These are phyloP conservation scores for Bisporella sp. DNA, from an alignment of 2,329 filamentous ascomycete genomes.

Conservation along the genomic window DNA sequence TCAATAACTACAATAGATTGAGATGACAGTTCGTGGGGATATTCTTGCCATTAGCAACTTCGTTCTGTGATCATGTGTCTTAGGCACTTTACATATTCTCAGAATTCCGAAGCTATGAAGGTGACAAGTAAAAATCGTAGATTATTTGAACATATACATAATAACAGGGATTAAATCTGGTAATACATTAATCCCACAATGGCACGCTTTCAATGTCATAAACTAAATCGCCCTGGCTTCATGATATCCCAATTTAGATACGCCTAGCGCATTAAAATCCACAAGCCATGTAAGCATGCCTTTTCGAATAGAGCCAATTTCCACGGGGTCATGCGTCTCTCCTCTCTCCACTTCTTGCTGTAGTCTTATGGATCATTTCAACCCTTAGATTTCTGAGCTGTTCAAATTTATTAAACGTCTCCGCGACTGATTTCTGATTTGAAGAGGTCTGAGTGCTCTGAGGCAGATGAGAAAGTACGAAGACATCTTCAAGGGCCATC, in stretches of 20 bases:
- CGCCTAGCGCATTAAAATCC: constrained; percentile 15
- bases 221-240: constrained; percentile 18
- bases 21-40: too few species aligned
- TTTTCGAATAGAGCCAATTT: constrained; percentile 23
- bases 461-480: constrained; percentile 26
- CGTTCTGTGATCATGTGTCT: too few species aligned
- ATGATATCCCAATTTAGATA: constrained; percentile 15
- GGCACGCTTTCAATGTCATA: constrained; percentile 26
- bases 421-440: constrained; percentile 14
- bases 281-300: constrained; percentile 10
- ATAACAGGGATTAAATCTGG: too few species aligned
- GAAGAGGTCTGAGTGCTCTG: too few species aligned
- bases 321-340: constrained; percentile 21
- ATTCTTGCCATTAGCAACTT: too few species aligned
- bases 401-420: constrained; percentile 21
- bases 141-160: too few species aligned
- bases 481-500: constrained; percentile 49
- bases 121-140: too few species aligned
- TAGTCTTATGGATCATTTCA: constrained; percentile 19
- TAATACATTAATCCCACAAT: too few species aligned
- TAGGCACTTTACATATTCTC: too few species aligned
- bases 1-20: too few species aligned
- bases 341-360: constrained; percentile 21
- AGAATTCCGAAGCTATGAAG: too few species aligned
- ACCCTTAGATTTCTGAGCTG: constrained; percentile 26